Conservation (phyloP, 495 filamentous ascomycete species). For the Jackrogersella minutella region DNA sequence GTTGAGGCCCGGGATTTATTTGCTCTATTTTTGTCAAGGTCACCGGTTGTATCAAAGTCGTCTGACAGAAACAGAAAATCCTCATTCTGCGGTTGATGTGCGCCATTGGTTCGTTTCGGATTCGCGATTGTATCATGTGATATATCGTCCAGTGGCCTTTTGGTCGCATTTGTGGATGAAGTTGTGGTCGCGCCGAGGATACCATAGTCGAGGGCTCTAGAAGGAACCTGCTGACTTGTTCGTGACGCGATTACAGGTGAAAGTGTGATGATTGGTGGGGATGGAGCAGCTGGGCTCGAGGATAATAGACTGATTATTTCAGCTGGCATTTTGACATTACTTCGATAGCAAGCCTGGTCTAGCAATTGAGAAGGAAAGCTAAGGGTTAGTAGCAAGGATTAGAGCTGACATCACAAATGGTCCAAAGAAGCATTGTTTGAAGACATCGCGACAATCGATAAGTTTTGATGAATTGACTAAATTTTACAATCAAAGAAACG, state of each 20-base stretch:
- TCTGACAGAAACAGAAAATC: slow-evolving; percentile 58
- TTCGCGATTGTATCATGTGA: not conserved
- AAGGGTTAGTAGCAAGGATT: not conserved
- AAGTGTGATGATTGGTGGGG: slow-evolving; percentile 13
- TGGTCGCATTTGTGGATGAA: slow-evolving; percentile 3
- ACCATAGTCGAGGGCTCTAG: slow-evolving; percentile 17
- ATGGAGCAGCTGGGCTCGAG: slow-evolving; percentile 32
- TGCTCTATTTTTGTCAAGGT: slow-evolving; percentile 35
- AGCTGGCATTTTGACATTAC: slow-evolving; percentile 44
- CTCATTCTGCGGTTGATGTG: slow-evolving; percentile 10
- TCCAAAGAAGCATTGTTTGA: not conserved
- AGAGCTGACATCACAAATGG: not conserved
- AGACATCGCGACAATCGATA: not conserved
- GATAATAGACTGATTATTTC: slow-evolving; percentile 54
- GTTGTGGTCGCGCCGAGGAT: not conserved
- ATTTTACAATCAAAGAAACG: slow-evolving; percentile 1
- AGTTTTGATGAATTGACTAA: not conserved
- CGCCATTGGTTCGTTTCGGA: slow-evolving; percentile 12
- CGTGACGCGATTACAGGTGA: slow-evolving; percentile 5
- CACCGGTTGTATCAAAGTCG: slow-evolving; percentile 56
- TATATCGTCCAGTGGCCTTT: not conserved
- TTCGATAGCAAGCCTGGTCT: slow-evolving; percentile 2
- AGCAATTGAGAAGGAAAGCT: not conserved
- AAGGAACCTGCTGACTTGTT: slow-evolving; percentile 8
- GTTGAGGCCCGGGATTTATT: slow-evolving; percentile 33